phyloP scores from a whole-genome alignment of 768 basidiomycete species.

The Suillus lakei region DNA sequence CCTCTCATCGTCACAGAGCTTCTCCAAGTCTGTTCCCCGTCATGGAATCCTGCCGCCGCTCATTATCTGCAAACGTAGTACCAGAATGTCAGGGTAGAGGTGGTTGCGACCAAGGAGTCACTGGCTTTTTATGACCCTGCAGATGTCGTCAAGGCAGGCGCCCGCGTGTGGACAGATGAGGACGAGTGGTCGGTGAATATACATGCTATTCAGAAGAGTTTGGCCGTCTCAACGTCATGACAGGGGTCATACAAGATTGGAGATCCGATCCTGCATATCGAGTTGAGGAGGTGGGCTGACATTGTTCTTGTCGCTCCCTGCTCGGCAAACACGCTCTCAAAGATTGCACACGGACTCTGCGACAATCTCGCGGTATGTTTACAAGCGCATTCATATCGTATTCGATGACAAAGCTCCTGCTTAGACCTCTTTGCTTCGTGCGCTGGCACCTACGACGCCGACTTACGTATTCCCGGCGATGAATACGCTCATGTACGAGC shows the following conservation, averaged over 20 bases:
- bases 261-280: conserved; percentile 95
- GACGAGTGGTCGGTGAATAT: conserved; percentile 90
- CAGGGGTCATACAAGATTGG: conserved; percentile 80
- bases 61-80: conserved; percentile 51
- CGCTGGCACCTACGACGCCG: conserved; percentile 81
- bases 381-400: not conserved
- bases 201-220: not conserved
- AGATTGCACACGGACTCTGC: conserved; percentile 87
- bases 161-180: conserved; percentile 83
- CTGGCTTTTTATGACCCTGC: conserved; percentile 73
- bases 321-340: conserved; percentile 97
- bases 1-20: conserved; percentile 87
- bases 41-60: not conserved
- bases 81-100: conserved; percentile 74
- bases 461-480: conserved; percentile 96
- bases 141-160: conserved; percentile 54
- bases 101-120: conserved; percentile 81
- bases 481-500: conserved; percentile 98
- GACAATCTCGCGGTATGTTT: conserved; percentile 79
- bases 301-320: conserved; percentile 94
- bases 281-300: conserved; percentile 94
- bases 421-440: conserved; percentile 83
- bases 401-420: not conserved
- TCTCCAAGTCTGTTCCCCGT: conserved; percentile 49
- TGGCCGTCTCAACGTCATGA: not conserved